phyloP scores from a whole-genome alignment of 495 filamentous ascomycete genomes.

The Aspergillus hancockii region DNA sequence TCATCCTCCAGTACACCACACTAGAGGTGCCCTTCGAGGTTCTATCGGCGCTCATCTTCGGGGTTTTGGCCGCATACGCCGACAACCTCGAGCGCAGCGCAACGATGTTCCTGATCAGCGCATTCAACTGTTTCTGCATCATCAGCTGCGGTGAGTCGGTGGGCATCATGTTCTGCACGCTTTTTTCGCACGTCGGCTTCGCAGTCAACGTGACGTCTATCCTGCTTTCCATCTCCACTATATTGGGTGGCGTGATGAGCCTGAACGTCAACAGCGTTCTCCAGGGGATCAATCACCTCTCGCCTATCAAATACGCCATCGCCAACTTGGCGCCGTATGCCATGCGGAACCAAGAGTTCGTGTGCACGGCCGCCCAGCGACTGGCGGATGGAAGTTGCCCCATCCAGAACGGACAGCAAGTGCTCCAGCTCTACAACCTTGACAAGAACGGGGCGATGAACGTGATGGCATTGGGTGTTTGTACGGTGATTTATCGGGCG shows the following conservation, averaged over 20 bases:
- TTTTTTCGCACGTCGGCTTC: conserved; percentile 73
- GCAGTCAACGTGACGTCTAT: conserved; percentile 68
- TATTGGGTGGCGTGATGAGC: conserved; percentile 70
- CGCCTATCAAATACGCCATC: conserved; percentile 66
- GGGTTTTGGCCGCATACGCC: conserved; percentile 53
- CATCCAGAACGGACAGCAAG: conserved; percentile 62
- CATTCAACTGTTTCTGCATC: conserved; percentile 70
- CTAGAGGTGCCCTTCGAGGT: conserved; percentile 73
- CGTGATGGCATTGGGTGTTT: conserved; percentile 58
- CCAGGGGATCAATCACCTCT: conserved; percentile 68
- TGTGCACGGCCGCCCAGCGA: conserved; percentile 55
- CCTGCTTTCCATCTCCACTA: conserved; percentile 61
- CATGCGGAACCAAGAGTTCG: conserved; percentile 56
- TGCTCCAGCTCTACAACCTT: conserved; percentile 62
- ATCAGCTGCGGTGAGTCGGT: conserved; percentile 72
- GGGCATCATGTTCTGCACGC: conserved; percentile 78
- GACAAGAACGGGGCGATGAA: conserved; percentile 57
- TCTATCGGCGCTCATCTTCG: conserved; percentile 61
- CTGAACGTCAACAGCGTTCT: conserved; percentile 64
- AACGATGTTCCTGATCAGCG: conserved; percentile 62
- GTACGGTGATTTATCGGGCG: conserved; percentile 61
- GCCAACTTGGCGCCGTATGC: conserved; percentile 63
- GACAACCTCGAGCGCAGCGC: conserved; percentile 61
- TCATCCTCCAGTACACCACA: conserved; percentile 65
- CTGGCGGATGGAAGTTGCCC: conserved; percentile 59